Evolutionary conservation across 495 filamentous ascomycete genomes (phyloP), one percentile per base, ranked within the genome.

Genomic region (Xylaria longipes): DNA sequence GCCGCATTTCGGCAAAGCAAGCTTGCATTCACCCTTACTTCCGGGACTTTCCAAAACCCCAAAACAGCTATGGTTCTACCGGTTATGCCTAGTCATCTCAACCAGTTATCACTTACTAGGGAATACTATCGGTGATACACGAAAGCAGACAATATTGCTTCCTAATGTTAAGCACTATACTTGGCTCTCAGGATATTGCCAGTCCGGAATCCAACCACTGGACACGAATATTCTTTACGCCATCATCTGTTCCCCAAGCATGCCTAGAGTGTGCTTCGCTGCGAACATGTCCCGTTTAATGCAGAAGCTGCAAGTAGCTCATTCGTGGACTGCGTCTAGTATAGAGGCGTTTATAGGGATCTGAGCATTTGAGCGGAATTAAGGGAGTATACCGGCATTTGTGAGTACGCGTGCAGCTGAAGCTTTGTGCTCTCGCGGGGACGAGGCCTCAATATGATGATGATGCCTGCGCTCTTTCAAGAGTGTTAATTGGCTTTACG

Each of bases 21-120:
- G 93, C 97, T 7, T 93, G 93, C 80, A 86, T 88, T 74, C 96
- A 98, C 80, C 93, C 94, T 11, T 99, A 98, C 83, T 98, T 99
- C 82, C 89, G 91, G 63, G 87, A 93, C 69, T 91, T 89, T 58
- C 77, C 78, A 50, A 75, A 79, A 11, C 73, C 80, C 20, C 80
- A 80, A 56, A 77, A 70, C 54, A 82, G 82, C 5, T 79, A 83
- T 71, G 75, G 74, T 50, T 75, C 75, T 62, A 81, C 80, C 61
- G 81, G 82, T 64, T 83, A 85, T 72, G 62, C 77, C 45, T 84
- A 70, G 79, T 65, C 39, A 22, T 17, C 33, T 14, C 27, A 9
- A 58, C 17, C 8, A 22, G 35, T 39, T 45, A 50, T 25, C 11
- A 25, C 17, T 27, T 48, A 58, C 8, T 58, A 31, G 31, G 50